These are phyloP conservation scores for Fusarium clavum DNA, from an alignment of 2,329 filamentous ascomycete genomes.

Conservation along the genomic window DNA sequence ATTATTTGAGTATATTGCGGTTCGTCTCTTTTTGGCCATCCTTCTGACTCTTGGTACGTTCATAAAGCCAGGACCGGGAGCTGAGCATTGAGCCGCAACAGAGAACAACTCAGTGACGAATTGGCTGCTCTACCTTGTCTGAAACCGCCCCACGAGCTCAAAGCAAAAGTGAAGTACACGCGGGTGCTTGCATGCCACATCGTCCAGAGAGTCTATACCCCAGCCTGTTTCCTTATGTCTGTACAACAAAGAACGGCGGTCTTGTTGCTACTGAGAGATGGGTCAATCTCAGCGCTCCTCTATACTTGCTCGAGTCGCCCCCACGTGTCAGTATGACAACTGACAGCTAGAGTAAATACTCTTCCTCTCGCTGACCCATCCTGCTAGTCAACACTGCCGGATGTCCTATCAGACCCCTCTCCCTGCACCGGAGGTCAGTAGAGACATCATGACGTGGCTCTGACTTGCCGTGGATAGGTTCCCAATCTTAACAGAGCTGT, in stretches of 20 bases:
- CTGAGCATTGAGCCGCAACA: constrained; percentile 24
- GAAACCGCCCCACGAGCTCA: constrained; percentile 38
- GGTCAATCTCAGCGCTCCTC: constrained; percentile 31
- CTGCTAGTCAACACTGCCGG: constrained; percentile 26
- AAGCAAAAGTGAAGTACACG: constrained; percentile 38
- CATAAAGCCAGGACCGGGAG: constrained; percentile 9
- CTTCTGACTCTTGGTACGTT: neutral
- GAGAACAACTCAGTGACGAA: constrained; percentile 22
- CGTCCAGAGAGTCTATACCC: constrained; percentile 39
- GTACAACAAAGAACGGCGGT: constrained; percentile 40
- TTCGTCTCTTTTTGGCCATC: constrained; percentile 20
- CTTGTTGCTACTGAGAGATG: constrained; percentile 25
- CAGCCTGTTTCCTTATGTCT: constrained; percentile 38
- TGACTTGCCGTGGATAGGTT: constrained; percentile 9
- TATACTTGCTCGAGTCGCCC: constrained; percentile 41
- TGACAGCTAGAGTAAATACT: constrained; percentile 30
- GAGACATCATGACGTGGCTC: constrained; percentile 8
- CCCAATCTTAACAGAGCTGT: constrained; percentile 27
- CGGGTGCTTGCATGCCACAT: constrained; percentile 46
- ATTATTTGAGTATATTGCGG: constrained; percentile 9
- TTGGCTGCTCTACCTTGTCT: constrained; percentile 32
- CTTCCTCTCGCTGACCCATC: constrained; percentile 18
- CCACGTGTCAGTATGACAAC: constrained; percentile 44
- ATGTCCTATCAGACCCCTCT: constrained; percentile 16
- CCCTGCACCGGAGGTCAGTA: constrained; percentile 3